These are phyloP conservation scores for Sanghuangporus baumii DNA, from an alignment of 1,284 basidiomycete species.

Conservation along the genomic window DNA sequence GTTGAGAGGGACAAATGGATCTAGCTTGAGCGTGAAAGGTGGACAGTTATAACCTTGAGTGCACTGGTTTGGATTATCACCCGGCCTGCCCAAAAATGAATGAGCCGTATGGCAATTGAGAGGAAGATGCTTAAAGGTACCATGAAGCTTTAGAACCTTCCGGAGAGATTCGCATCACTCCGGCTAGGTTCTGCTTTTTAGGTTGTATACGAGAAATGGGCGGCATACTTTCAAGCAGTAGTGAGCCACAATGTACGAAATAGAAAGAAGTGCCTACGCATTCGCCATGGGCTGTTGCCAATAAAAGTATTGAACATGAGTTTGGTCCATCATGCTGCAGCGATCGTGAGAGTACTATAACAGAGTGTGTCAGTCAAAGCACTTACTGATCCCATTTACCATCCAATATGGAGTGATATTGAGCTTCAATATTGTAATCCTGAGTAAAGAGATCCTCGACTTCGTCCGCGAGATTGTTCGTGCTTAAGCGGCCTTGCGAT, in stretches of 20 bases:
- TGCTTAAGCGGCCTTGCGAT: constrained; percentile 56
- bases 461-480: constrained; percentile 50
- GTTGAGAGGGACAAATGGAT: constrained; percentile 47
- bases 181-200: constrained; percentile 50
- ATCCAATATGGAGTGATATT: constrained; percentile 54
- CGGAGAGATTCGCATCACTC: constrained; percentile 57
- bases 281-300: constrained; percentile 68
- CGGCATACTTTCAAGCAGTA: constrained; percentile 41
- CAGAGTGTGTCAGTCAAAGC: not conserved
- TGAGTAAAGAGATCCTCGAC: constrained; percentile 52
- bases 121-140: constrained; percentile 27
- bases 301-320: constrained; percentile 58
- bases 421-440: constrained; percentile 52
- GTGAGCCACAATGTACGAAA: not conserved
- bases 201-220: constrained; percentile 48
- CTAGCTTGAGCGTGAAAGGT: constrained; percentile 44
- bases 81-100: constrained; percentile 40
- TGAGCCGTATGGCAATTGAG: not conserved
- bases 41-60: constrained; percentile 44
- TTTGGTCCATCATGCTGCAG: constrained; percentile 60
- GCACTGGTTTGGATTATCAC: constrained; percentile 56
- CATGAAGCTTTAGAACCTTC: constrained; percentile 57
- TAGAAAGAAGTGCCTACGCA: constrained; percentile 32
- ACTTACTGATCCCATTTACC: constrained; percentile 61
- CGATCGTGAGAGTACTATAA: not conserved